Conservation (phyloP, 2,329 filamentous ascomycete genomes). For the Dactylellina parvicollis region DNA sequence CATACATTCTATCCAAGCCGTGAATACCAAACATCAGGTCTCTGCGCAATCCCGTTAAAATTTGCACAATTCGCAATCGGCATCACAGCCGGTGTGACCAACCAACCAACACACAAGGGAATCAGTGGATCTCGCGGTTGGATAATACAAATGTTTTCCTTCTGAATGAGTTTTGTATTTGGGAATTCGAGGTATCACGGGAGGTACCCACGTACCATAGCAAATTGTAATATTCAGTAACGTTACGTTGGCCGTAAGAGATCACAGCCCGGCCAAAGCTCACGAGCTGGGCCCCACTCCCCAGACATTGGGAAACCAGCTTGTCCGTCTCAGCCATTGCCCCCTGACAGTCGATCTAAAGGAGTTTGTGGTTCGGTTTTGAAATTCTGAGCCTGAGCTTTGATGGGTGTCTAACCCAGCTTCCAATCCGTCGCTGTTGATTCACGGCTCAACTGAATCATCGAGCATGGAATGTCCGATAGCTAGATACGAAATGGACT, state of each 20-base stretch:
- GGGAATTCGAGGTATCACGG: too few species aligned
- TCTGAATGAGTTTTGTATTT: background rate
- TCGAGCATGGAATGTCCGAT: background rate
- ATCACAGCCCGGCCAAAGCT: too few species aligned
- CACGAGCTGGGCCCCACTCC: too few species aligned
- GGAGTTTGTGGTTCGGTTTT: background rate
- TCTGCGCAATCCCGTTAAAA: background rate
- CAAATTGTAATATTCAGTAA: too few species aligned
- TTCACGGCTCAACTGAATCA: constrained; percentile 3
- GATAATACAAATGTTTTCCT: constrained; percentile 38
- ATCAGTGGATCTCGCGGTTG: constrained; percentile 11
- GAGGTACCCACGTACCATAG: too few species aligned
- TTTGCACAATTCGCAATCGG: constrained; percentile 19
- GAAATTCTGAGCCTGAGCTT: constrained; percentile 12
- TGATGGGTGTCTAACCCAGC: background rate
- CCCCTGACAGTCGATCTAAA: constrained; percentile 2
- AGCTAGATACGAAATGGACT: background rate
- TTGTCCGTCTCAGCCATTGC: background rate
- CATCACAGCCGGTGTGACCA: constrained; percentile 17
- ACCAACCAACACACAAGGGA: constrained; percentile 8
- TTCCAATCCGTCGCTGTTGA: background rate
- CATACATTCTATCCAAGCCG: background rate
- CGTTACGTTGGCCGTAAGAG: too few species aligned
- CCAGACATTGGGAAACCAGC: background rate
- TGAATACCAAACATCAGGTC: background rate